Evolutionary conservation across 2,329 filamentous ascomycete genomes (phyloP).

Genomic region (Alternaria sp.): DNA sequence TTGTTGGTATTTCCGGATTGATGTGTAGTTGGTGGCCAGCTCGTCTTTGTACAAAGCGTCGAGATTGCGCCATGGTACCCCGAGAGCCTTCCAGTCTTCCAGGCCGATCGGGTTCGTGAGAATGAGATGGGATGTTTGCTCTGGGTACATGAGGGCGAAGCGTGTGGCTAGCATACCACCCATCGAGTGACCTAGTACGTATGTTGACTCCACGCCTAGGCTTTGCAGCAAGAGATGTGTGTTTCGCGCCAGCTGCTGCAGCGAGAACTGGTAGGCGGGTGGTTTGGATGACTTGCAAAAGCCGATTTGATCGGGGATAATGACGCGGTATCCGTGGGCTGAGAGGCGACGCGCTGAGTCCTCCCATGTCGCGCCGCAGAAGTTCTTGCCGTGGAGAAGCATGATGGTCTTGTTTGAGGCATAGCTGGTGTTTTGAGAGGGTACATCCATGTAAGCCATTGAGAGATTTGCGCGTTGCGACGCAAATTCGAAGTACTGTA

Average conservation of each 20-base stretch:
- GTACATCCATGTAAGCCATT: conserved; percentile 64
- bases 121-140: conserved; percentile 52
- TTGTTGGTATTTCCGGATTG: conserved; percentile 37
- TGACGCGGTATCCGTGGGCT: conserved; percentile 57
- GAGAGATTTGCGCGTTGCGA: conserved; percentile 58
- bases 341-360: conserved; percentile 54
- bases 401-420: conserved; percentile 53
- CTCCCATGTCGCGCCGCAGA: conserved; percentile 62
- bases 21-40: conserved; percentile 29
- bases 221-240: conserved; percentile 56
- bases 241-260: conserved; percentile 60
- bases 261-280: conserved; percentile 58
- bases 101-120: conserved; percentile 60
- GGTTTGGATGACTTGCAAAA: conserved; percentile 66
- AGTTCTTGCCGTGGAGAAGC: conserved; percentile 64
- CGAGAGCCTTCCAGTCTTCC: conserved; percentile 58
- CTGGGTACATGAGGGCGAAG: conserved; percentile 60
- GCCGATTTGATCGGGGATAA: conserved; percentile 62
- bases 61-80: conserved; percentile 32
- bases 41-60: conserved; percentile 27
- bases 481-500: conserved; percentile 55
- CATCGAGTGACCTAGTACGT: conserved; percentile 62
- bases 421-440: conserved; percentile 38
- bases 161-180: conserved; percentile 62
- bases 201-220: conserved; percentile 53